Base-by-base conservation (phyloP, 495 filamentous ascomycete species). In the Daldinia vernicosa region DNA sequence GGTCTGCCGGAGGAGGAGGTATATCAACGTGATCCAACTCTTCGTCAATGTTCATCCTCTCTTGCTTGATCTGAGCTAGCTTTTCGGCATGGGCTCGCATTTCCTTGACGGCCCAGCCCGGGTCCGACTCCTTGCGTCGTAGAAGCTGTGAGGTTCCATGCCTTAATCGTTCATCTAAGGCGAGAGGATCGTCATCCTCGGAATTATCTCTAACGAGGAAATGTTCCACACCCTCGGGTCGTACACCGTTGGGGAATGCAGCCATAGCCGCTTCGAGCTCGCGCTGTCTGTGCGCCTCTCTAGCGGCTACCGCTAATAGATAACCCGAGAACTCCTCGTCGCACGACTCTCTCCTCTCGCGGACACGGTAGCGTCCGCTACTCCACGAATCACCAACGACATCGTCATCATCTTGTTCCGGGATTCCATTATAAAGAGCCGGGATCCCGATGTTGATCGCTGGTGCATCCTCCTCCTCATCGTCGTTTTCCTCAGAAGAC, bases 281-380 rank as follows among this genome's bases (percentile, higher is more conserved):
- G 69, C 75, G 72, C 75, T 94, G 89, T 76, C 88, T 88, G 76
- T 94, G 89, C 14, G 92, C 92, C 64, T 92, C 90, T 57, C 85
- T 87, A 40, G 91, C 90, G 22, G 92, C 92, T 57, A 97, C 80
- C 22, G 90, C 88, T 17, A 95, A 85, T 43, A 97, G 78, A 70
- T 93, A 94, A 12, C 89, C 89, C 50, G 89, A 89, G 63, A 91
- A 89, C 65, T 87, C 83, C 37, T 89, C 89, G 77, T 94, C 89
- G 56, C 88, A 89, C 55, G 84, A 81, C 82, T 91, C 83, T 82
- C 89, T 74, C 47, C 83, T 80, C 37, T 78, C 70, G 71, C 62
- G 79, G 51, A 58, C 69, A 63, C 75, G 60, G 24, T 62, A 76
- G 32, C 62, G 75, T n/a, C 78, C 80, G 28, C 79, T 81, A 1